phyloP scores from a whole-genome alignment of 2,329 filamentous ascomycete genomes.

The Botrytis squamosa region DNA sequence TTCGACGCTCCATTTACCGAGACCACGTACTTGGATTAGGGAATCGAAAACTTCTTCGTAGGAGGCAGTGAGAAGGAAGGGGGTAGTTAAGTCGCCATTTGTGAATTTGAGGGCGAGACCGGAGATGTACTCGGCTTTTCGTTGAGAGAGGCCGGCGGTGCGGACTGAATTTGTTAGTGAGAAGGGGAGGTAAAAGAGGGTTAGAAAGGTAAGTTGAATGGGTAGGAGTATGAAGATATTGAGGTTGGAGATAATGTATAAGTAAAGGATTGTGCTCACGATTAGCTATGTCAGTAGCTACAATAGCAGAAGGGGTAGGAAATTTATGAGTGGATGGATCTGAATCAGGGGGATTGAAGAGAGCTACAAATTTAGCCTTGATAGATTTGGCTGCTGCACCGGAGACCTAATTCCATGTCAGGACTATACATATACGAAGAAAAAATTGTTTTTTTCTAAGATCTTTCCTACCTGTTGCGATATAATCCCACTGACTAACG shows the following conservation, averaged over 20 bases:
- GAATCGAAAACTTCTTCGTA: slow-evolving; percentile 85
- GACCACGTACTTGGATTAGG: slow-evolving; percentile 79
- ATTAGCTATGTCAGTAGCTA: slow-evolving; percentile 55
- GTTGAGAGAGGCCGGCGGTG: slow-evolving; percentile 83
- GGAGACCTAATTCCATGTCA: slow-evolving; percentile 56
- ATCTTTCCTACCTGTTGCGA: slow-evolving; percentile 68
- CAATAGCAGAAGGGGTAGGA: slow-evolving; percentile 74
- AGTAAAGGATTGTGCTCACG: neutral
- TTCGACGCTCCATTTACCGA: slow-evolving; percentile 90
- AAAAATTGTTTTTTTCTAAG: neutral
- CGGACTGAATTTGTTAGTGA: slow-evolving; percentile 67
- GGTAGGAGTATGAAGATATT: neutral
- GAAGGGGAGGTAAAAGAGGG: slow-evolving; percentile 68
- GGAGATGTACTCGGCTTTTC: slow-evolving; percentile 93
- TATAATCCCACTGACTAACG: slow-evolving; percentile 82
- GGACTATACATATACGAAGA: neutral
- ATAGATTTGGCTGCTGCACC: slow-evolving; percentile 89
- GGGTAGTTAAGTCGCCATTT: slow-evolving; percentile 69
- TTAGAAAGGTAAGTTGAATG: slow-evolving; percentile 56
- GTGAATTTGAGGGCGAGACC: slow-evolving; percentile 82
- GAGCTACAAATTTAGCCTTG: slow-evolving; percentile 74
- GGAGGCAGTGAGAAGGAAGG: slow-evolving; percentile 71
- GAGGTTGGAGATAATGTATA: neutral
- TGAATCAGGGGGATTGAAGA: slow-evolving; percentile 57
- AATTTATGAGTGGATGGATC: slow-evolving; percentile 49